Conservation (phyloP, 257 asterid genomes). For the Ocimum tenuiflorum region DNA sequence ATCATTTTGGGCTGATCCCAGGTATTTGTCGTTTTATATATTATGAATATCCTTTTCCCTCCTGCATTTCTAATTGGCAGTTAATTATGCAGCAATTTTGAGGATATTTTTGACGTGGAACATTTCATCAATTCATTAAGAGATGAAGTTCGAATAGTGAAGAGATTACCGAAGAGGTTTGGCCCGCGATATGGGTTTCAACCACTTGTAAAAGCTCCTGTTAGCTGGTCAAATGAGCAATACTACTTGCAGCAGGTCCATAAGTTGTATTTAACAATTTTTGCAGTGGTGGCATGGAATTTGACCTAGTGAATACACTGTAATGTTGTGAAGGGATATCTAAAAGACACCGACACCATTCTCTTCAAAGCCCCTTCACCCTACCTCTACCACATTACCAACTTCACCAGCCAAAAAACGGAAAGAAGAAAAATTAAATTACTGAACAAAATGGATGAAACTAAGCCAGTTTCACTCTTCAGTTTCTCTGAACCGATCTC, state of each 20-base stretch:
- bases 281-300: neutral
- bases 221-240: conserved; percentile 92
- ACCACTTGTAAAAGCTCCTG: conserved; percentile 78
- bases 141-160: conserved; percentile 77
- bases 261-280: neutral
- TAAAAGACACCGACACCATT: neutral
- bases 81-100: conserved; percentile 46
- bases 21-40: conserved; percentile 42
- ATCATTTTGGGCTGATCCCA: conserved; percentile 98
- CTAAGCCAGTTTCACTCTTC: neutral
- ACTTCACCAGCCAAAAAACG: too few relatives aligned
- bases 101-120: conserved; percentile 74
- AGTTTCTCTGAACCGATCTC: neutral
- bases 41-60: neutral
- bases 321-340: neutral
- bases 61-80: conserved; percentile 9
- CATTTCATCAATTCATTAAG: conserved; percentile 81
- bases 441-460: neutral
- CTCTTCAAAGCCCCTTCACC: neutral
- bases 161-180: conserved; percentile 72
- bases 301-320: neutral
- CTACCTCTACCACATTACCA: neutral
- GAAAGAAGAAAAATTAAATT: too few relatives aligned
- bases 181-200: conserved; percentile 54
- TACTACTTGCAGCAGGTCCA: conserved; percentile 87